Evolutionary conservation across 345 rosid species (phyloP).

Genomic region (Gossypium rotundifolium): DNA sequence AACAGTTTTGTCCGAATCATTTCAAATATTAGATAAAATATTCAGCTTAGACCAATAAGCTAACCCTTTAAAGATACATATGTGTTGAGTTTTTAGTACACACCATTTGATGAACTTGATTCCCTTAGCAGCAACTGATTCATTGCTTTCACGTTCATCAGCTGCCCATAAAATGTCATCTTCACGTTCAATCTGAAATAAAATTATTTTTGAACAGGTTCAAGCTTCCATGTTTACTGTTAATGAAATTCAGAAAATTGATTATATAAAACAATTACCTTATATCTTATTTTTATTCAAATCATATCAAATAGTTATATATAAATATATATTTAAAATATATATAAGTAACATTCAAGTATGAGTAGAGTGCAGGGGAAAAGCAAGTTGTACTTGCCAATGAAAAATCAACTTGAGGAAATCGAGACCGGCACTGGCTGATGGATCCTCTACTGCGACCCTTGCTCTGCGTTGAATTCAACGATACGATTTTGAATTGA

Average conservation of each 20-base stretch:
- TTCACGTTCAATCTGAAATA: constrained; percentile 53
- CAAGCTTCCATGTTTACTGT: not conserved
- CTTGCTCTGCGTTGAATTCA: constrained; percentile 41
- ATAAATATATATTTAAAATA: too few relatives aligned
- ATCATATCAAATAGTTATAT: too few relatives aligned
- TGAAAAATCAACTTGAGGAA: constrained; percentile 73
- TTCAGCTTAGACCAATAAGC: too few relatives aligned
- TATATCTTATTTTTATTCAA: too few relatives aligned
- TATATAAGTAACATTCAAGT: too few relatives aligned
- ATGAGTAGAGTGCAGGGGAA: not conserved
- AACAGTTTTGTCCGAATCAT: too few relatives aligned
- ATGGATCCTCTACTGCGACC: constrained; percentile 65
- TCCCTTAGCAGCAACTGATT: constrained; percentile 63
- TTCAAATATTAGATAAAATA: too few relatives aligned
- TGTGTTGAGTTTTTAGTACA: not conserved
- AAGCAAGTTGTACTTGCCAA: constrained; percentile 38
- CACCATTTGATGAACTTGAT: constrained; percentile 53
- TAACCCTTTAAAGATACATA: not conserved
- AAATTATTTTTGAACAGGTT: not conserved
- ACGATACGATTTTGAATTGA: not conserved
- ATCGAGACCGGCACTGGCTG: constrained; percentile 42
- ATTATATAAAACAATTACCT: too few relatives aligned
- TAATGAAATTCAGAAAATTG: not conserved
- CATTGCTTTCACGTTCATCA: constrained; percentile 40
- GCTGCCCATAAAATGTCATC: constrained; percentile 59